phyloP scores from a whole-genome alignment of 768 basidiomycete genomes.

The Tubosaeta sp. region DNA sequence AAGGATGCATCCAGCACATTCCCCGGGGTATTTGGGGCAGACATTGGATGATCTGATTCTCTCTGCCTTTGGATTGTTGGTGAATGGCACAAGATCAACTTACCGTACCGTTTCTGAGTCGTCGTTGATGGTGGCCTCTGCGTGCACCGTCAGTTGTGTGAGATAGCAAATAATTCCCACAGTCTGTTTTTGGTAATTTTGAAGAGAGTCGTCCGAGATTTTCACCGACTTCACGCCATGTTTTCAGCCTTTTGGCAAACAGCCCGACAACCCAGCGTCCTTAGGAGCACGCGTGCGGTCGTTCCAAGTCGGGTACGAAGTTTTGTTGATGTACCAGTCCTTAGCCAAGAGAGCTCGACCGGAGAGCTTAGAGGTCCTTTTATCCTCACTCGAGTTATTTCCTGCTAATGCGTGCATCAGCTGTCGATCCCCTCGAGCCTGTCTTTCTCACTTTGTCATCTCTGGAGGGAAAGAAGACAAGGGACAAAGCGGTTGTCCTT shows the following conservation, averaged over 20 bases:
- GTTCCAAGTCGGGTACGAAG: slow-evolving; percentile 3
- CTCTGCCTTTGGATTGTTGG: neutral
- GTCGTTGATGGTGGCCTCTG: slow-evolving; percentile 22
- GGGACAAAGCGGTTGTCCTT: slow-evolving; percentile 53
- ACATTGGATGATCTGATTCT: neutral
- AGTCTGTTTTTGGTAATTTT: slow-evolving; percentile 17
- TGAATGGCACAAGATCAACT: slow-evolving; percentile 23
- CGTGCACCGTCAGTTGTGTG: neutral
- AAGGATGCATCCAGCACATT: slow-evolving; percentile 38
- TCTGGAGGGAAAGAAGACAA: slow-evolving; percentile 42
- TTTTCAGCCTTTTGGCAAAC: slow-evolving; percentile 14
- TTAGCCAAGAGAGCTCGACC: neutral
- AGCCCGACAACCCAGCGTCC: slow-evolving; percentile 9
- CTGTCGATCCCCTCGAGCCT: slow-evolving; percentile 38
- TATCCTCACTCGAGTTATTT: neutral
- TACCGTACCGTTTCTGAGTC: slow-evolving; percentile 33
- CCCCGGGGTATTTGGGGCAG: slow-evolving; percentile 19
- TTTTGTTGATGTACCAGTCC: slow-evolving; percentile 8
- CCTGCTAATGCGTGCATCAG: slow-evolving; percentile 26
- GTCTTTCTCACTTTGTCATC: slow-evolving; percentile 60
- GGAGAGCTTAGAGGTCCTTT: slow-evolving; percentile 16
- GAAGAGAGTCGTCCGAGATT: neutral
- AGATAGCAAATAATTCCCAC: slow-evolving; percentile 22
- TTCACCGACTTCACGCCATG: slow-evolving; percentile 8
- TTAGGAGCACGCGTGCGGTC: neutral